Percentiles rank a stretch among this genome's conserved stretches.
These are phyloP conservation scores for rapeseed (Brassica napus) DNA, from an alignment of 345 rosid species.

Conservation along the genomic window Da-Ae NC_063434.1:1276001-1276500, in stretches of 20 bases:
- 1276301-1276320: neutral
- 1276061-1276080: neutral
- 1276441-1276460: neutral
- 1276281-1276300: neutral
- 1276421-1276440: slow-evolving; percentile 59
- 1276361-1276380: slow-evolving; percentile 88
- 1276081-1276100: neutral
- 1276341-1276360: slow-evolving; percentile 77
- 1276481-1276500: no score
- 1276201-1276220: slow-evolving; percentile 44
- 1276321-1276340: neutral
- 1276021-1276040: slow-evolving; percentile 25
- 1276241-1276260: neutral
- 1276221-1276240: neutral
- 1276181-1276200: slow-evolving; percentile 87
- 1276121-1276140: slow-evolving; percentile 74
- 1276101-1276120: slow-evolving; percentile 74
- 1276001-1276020: slow-evolving; percentile 17
- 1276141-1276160: slow-evolving; percentile 48
- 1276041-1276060: neutral
- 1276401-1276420: slow-evolving; percentile 77
- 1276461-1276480: no score
- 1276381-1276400: slow-evolving; percentile 93
- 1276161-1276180: slow-evolving; percentile 80
- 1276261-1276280: neutral